A percentile compares a stretch with the other conserved stretches of the same genome.
These are phyloP conservation scores for Lasiosphaeria ovina DNA, from an alignment of 495 filamentous ascomycete genomes.

Conservation along the genomic window DNA sequence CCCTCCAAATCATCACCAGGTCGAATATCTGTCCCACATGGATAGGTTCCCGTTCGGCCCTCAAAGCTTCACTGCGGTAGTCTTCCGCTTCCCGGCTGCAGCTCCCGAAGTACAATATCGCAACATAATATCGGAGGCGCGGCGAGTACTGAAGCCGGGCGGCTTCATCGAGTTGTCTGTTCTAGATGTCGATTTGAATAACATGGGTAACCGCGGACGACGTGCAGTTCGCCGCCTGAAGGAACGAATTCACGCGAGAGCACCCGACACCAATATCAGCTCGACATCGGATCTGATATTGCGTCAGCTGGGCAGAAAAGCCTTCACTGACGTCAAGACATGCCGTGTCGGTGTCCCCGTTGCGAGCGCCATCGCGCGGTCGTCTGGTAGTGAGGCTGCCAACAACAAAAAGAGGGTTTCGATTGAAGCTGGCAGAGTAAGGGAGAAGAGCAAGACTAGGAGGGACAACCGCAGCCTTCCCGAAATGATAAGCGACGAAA, in stretches of 20 bases:
- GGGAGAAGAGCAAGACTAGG: constrained; percentile 25
- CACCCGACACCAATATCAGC: constrained; percentile 63
- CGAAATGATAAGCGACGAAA: constrained; percentile 67
- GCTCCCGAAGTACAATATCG: constrained; percentile 71
- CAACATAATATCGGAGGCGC: constrained; percentile 81
- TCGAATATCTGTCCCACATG: constrained; percentile 65
- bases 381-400: constrained; percentile 29
- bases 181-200: constrained; percentile 81
- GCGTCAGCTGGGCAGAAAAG: constrained; percentile 68
- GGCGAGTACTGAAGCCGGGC: constrained; percentile 84
- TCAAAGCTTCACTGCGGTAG: constrained; percentile 80
- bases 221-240: constrained; percentile 76
- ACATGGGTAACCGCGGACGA: constrained; percentile 76
- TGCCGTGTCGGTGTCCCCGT: constrained; percentile 90
- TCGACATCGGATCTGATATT: constrained; percentile 77
- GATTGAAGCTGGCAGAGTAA: neutral
- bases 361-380: constrained; percentile 60
- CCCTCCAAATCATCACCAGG: constrained; percentile 81
- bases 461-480: constrained; percentile 59
- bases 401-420: constrained; percentile 15
- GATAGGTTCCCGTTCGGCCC: constrained; percentile 82
- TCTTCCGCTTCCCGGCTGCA: constrained; percentile 82
- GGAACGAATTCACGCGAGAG: constrained; percentile 61
- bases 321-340: constrained; percentile 80
- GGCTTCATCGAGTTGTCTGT: constrained; percentile 87